phyloP scores from a whole-genome alignment of 148 eudicot genomes.

The Diospyros lotus region DNA sequence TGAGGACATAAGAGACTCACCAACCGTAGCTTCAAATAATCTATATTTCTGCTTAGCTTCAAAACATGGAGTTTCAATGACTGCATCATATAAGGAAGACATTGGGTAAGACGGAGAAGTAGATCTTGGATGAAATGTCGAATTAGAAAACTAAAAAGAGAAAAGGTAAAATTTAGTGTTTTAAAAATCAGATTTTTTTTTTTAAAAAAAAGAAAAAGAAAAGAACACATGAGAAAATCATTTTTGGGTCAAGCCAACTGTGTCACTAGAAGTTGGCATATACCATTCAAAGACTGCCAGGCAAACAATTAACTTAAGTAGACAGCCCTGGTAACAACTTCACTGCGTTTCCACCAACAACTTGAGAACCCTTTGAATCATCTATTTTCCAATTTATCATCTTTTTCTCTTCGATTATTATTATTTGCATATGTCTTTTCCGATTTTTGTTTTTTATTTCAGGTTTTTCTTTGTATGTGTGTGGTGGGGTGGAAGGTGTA shows the following conservation, averaged over 20 bases:
- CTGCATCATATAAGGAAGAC: constrained; percentile 46
- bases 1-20: constrained; percentile 41
- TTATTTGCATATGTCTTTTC: no score
- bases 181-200: no score
- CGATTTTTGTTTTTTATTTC: no score
- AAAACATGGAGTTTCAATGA: constrained; percentile 88
- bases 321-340: not conserved
- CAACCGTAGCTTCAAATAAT: constrained; percentile 55
- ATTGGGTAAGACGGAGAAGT: not conserved
- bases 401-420: not conserved
- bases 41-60: constrained; percentile 67
- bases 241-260: not conserved
- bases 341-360: not conserved
- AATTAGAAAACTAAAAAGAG: not conserved
- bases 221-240: not conserved
- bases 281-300: not conserved
- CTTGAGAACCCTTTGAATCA: not conserved
- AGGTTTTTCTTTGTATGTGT: not conserved
- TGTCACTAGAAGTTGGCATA: not conserved
- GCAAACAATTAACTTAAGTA: not conserved
- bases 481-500: not conserved
- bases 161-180: not conserved
- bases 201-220: not conserved
- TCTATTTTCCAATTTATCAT: not conserved
- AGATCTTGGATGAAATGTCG: not conserved